These are phyloP conservation scores for Themeda triandra DNA, from an alignment of 176 grass and related monocot species.

Conservation along the genomic window DNA sequence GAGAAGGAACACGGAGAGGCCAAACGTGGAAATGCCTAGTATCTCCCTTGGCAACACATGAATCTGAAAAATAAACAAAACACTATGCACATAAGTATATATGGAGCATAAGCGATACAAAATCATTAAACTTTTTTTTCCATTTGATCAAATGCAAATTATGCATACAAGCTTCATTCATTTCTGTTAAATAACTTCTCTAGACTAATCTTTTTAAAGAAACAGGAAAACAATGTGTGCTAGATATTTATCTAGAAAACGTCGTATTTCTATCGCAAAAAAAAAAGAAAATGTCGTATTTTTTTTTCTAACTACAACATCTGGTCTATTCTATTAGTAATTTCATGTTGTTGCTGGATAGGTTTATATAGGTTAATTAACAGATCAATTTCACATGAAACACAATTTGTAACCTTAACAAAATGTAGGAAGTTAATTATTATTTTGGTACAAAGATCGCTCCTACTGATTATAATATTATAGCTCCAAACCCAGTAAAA, in stretches of 20 bases:
- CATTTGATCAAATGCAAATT: neutral
- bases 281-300: no score
- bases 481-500: neutral
- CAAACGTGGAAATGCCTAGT: slow-evolving; percentile 87
- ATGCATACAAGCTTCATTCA: neutral
- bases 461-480: neutral
- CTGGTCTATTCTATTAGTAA: neutral
- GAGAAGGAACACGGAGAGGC: slow-evolving; percentile 65
- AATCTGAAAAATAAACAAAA: slow-evolving; percentile 39
- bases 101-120: neutral
- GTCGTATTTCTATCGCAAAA: no score
- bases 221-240: neutral
- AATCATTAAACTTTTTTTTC: neutral
- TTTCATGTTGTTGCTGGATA: neutral
- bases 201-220: neutral
- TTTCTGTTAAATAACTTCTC: neutral
- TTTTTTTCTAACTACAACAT: no score
- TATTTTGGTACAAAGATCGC: neutral
- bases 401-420: neutral
- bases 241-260: neutral
- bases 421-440: neutral
- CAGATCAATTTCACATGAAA: neutral
- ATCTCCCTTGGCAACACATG: slow-evolving; percentile 87
- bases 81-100: neutral
- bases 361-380: neutral